phyloP scores from a whole-genome alignment of 192 early-diverging fungal species.

The Rhizoclosmatium sp. region DNA sequence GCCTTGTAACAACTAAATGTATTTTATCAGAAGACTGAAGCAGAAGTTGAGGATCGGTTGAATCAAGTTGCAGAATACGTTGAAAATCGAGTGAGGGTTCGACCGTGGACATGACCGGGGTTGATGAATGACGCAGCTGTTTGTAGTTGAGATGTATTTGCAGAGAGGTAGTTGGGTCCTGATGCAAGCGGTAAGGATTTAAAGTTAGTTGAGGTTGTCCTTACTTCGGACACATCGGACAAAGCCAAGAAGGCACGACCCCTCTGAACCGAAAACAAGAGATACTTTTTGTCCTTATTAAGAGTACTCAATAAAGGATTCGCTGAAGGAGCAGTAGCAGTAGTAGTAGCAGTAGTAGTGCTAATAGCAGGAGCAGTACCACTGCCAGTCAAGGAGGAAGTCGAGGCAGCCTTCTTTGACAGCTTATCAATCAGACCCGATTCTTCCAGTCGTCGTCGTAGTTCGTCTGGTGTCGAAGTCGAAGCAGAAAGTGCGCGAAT shows the following conservation, averaged over 20 bases:
- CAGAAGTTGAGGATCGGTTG: conserved; percentile 29
- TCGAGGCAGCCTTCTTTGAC: neutral
- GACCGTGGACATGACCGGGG: conserved; percentile 28
- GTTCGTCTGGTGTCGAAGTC: too few relatives aligned
- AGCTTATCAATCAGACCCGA: conserved; percentile 9
- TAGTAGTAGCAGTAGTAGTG: neutral
- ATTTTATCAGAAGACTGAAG: conserved; percentile 20
- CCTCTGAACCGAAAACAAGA: conserved; percentile 23
- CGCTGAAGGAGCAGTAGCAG: neutral
- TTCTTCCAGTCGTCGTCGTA: neutral
- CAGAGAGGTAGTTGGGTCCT: conserved; percentile 37
- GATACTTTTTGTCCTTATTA: conserved; percentile 11
- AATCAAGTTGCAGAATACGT: conserved; percentile 23
- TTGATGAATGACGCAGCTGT: conserved; percentile 29
- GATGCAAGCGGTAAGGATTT: neutral
- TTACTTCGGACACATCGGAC: conserved; percentile 37
- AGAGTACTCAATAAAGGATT: conserved; percentile 3
- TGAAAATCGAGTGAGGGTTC: conserved; percentile 41
- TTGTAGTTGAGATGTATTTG: conserved; percentile 35
- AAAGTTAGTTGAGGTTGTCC: neutral
- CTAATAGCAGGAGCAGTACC: neutral
- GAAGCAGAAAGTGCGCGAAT: too few relatives aligned
- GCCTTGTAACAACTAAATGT: conserved; percentile 34
- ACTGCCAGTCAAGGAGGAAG: neutral
- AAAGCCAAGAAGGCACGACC: conserved; percentile 41